Conservation (phyloP, 805 yeast genomes). For the Kazachstania africana region DNA sequence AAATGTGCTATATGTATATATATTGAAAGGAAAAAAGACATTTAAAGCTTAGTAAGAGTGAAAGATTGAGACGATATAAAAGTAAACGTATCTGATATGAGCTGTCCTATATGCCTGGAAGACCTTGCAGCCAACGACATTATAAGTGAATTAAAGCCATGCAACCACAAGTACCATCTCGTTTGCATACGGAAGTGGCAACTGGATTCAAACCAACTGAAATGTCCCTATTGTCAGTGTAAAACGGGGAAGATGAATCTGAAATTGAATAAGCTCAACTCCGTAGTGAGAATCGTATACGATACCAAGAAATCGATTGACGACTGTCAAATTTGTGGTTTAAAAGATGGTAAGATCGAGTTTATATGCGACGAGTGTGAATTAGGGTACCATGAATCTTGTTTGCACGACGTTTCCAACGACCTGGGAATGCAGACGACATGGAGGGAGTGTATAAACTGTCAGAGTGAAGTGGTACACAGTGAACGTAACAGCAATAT, state of each 20-base stretch:
- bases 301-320: too few relatives aligned
- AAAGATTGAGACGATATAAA: too few relatives aligned
- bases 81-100: too few relatives aligned
- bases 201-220: conserved; percentile 11
- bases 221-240: conserved; percentile 25
- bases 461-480: conserved; percentile 1
- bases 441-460: conserved; percentile 14
- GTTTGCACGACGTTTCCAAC: conserved; percentile 11
- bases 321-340: neutral
- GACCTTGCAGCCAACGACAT: conserved; percentile 15
- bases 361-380: conserved; percentile 19
- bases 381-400: conserved; percentile 18
- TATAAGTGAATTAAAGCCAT: conserved; percentile 29
- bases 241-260: conserved; percentile 4
- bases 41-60: too few relatives aligned
- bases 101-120: conserved; percentile 59
- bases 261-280: conserved; percentile 8
- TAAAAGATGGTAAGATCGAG: conserved; percentile 1
- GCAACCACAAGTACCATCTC: conserved; percentile 47
- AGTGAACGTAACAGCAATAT: neutral
- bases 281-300: too few relatives aligned
- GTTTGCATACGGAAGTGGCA: conserved; percentile 48
- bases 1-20: too few relatives aligned
- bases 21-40: too few relatives aligned
- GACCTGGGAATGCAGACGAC: conserved; percentile 15